Conservation (phyloP, 768 basidiomycete genomes). For the Tulasnella sp. region DNA sequence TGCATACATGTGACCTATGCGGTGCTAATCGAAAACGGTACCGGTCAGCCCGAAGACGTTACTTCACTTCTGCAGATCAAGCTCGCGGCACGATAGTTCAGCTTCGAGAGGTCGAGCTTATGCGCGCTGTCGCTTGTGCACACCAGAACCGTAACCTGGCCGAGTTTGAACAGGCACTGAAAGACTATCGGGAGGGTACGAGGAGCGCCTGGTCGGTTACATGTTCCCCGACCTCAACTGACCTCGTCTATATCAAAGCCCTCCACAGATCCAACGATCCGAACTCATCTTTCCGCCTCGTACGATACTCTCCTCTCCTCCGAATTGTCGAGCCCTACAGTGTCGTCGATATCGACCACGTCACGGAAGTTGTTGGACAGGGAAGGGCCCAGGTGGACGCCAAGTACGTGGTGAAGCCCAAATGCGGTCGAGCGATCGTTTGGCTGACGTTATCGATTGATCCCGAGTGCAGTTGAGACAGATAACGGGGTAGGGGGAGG, state of each 20-base stretch:
- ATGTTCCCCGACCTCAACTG: too few species aligned
- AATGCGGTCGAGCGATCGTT: not conserved
- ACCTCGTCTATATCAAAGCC: too few species aligned
- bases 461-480: too few species aligned
- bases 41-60: slow-evolving; percentile 82
- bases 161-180: slow-evolving; percentile 79
- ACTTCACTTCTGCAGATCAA: slow-evolving; percentile 79
- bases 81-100: slow-evolving; percentile 82
- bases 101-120: slow-evolving; percentile 82
- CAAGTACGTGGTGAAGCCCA: slow-evolving; percentile 49
- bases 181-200: slow-evolving; percentile 73
- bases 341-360: slow-evolving; percentile 81
- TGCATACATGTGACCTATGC: not conserved
- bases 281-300: slow-evolving; percentile 84
- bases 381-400: slow-evolving; percentile 81
- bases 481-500: too few species aligned
- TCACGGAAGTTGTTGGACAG: slow-evolving; percentile 81
- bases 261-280: slow-evolving; percentile 93
- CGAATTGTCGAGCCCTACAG: slow-evolving; percentile 95
- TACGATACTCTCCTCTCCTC: slow-evolving; percentile 92
- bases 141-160: slow-evolving; percentile 84
- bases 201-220: too few species aligned
- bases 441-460: too few species aligned
- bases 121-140: slow-evolving; percentile 92
- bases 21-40: not conserved